Evolutionary conservation across 257 asterid genomes (phyloP), one percentile per base, ranked within the genome.

Genomic region (Ligustrum vulgare): DNA sequence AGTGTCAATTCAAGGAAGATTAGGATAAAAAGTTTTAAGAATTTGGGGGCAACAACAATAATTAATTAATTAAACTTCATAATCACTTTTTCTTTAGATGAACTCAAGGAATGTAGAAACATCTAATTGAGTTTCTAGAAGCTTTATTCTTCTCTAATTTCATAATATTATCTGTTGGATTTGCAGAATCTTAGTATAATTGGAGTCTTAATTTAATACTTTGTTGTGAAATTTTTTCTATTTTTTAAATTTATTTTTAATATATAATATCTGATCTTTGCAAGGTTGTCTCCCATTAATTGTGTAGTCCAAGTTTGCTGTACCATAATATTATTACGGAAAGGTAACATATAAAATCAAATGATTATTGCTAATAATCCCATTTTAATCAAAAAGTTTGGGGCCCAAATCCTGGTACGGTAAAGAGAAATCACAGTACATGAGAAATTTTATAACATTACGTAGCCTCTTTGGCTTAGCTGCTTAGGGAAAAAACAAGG

Each of bases 51-150:
- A 36, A 34, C 13, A 62, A 51, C 43, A 13, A 54, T 47, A 63
- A 66, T 56, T 51, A 77, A 71, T 45, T 9, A 60, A 60, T 60
- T 60, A 60, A 23, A 60, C 5, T 60, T 41, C n/a, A 77, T 74
- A 75, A 80, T 67, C 78, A 34, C 86, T 81, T 84, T 83, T 80
- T 79, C 82, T 82, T 75, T 64, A 70, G 72, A 65, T 69, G 76
- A 72, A 75, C 74, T 70, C 43, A 78, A 37, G 71, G 75, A 83
- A 78, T 80, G 76, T 72, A 73, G 80, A 77, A 80, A 77, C 79
- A 80, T 63, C 67, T 72, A 79, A 77, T 58, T 78, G 73, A 67
- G 77, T 67, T 80, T 89, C 91, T 87, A 78, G 89, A 87, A 86
- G 83, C 77, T 51, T 32, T 78, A 28, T 22, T 9, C 43, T 62